Evolutionary conservation across 1,139 yeast species (phyloP), one percentile per base, ranked within the genome.

Genomic region (Candida sojae): DNA sequence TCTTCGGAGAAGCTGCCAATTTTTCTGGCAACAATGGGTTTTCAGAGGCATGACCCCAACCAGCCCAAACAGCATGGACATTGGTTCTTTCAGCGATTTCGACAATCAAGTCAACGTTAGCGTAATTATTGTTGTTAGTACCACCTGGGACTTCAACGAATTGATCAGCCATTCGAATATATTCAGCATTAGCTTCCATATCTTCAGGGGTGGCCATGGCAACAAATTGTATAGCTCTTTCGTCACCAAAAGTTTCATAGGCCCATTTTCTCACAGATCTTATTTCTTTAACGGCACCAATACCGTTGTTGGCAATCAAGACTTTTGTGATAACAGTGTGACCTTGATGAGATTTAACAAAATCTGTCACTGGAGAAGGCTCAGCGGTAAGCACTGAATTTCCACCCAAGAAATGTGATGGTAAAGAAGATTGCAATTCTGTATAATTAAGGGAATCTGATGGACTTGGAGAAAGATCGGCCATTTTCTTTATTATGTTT

Each of bases 121-220:
- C 99, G 67, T 92, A 92, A 71, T 93, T 93, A 72, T 93, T 93
- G 75, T 93, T 93, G 73, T 95, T 95, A 49, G 98, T 93, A 48
- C 99, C 99, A 62, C 99, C 99, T 51, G 99, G 98, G 44, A 93
- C 99, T 67, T 92, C 97, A 55, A 93, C 91, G 65, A 88, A 93
- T 71, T 92, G 97, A 68, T 93, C 99, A 42, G 99, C 99, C 98
- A 93, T 93, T 70, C 98, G 84, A 64, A 93, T 91, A 69, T 93
- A 93, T 67, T 93, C 99, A 25, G 99, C 96, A 62, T 95, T 95
- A 54, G 98, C 97, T 59, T 83, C 92, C 62, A 93, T 75, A 75
- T 93, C 99, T 70, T 93, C 99, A 21, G 99, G 99, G 25, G 99
- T 93, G 50, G 99, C 99, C 99, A 93, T 93, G 42, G 88, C 98